Percentiles rank a stretch among this genome's conserved stretches.
phyloP scores from a whole-genome alignment of 2,329 filamentous ascomycete species.

The Graphium sp. region DNA sequence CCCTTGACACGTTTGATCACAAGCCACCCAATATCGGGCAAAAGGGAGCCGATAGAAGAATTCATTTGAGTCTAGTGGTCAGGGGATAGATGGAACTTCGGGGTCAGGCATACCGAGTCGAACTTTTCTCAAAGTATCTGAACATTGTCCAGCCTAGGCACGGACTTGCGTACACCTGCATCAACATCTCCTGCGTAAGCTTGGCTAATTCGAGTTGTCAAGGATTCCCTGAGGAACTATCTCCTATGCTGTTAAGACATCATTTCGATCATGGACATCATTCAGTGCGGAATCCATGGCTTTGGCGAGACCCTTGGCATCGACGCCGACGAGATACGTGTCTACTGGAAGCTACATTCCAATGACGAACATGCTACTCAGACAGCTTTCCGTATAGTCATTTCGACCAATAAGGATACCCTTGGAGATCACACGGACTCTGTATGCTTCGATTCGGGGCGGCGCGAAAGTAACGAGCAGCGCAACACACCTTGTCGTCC shows the following conservation, averaged over 20 bases:
- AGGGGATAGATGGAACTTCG: too few relatives aligned
- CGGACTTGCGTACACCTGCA: too few relatives aligned
- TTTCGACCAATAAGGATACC: not conserved
- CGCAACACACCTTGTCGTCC: conserved; percentile 10
- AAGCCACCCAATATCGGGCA: too few relatives aligned
- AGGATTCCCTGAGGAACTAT: not conserved
- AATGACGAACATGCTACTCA: conserved; percentile 13
- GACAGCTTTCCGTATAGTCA: conserved; percentile 12
- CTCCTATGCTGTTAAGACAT: not conserved
- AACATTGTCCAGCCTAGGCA: too few relatives aligned
- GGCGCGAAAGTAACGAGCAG: conserved; percentile 8
- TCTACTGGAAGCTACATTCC: conserved; percentile 16
- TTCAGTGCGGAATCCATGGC: conserved; percentile 18
- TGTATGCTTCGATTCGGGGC: conserved; percentile 8
- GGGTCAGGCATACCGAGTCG: too few relatives aligned
- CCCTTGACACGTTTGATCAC: too few relatives aligned
- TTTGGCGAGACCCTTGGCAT: conserved; percentile 20
- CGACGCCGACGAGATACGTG: conserved; percentile 17
- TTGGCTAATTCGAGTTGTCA: too few relatives aligned
- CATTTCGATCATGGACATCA: conserved; percentile 10
- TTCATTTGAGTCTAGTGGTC: too few relatives aligned
- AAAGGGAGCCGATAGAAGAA: too few relatives aligned
- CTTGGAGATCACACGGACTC: not conserved
- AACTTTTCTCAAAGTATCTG: too few relatives aligned
- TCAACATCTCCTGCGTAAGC: too few relatives aligned